Evolutionary conservation across 2,329 filamentous ascomycete species (phyloP).

Genomic region (Trichophyton verrucosum): DNA sequence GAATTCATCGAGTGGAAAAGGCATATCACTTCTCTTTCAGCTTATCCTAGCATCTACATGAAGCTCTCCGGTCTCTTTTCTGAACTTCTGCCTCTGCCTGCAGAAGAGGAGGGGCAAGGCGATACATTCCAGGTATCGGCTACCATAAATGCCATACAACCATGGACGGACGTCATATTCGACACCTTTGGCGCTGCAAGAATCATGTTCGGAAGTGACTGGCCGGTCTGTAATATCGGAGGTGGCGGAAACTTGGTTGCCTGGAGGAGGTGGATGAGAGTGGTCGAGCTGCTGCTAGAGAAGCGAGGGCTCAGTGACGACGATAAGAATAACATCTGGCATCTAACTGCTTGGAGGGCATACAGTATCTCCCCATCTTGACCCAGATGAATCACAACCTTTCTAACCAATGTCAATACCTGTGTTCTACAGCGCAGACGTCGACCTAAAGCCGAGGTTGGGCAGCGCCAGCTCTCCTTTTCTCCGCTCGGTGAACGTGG

Average conservation of each 20-base stretch:
- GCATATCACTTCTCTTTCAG: slow-evolving; percentile 55
- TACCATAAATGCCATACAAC: slow-evolving; percentile 52
- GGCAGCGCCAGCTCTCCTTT: neutral
- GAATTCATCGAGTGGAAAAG: slow-evolving; percentile 57
- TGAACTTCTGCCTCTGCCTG: slow-evolving; percentile 50
- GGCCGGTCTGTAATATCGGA: slow-evolving; percentile 75
- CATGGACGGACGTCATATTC: slow-evolving; percentile 62
- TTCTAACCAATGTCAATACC: neutral
- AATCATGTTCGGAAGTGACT: slow-evolving; percentile 86
- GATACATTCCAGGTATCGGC: slow-evolving; percentile 26
- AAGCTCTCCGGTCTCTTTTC: slow-evolving; percentile 82
- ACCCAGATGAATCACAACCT: neutral
- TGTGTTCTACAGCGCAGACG: neutral
- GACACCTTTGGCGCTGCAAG: slow-evolving; percentile 57
- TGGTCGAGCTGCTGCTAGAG: slow-evolving; percentile 55
- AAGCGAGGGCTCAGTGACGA: slow-evolving; percentile 42
- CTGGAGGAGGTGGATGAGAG: slow-evolving; percentile 62
- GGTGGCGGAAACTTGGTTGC: slow-evolving; percentile 44
- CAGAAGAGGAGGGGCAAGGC: slow-evolving; percentile 12
- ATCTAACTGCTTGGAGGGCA: slow-evolving; percentile 56
- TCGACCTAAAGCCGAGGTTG: neutral
- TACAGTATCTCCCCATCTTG: slow-evolving; percentile 37
- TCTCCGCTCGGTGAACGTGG: neutral
- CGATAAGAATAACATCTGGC: slow-evolving; percentile 57
- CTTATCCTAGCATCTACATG: slow-evolving; percentile 59